Evolutionary conservation across 441 rosid species (phyloP).

Genomic region (Arabidopsis hybrid): DNA sequence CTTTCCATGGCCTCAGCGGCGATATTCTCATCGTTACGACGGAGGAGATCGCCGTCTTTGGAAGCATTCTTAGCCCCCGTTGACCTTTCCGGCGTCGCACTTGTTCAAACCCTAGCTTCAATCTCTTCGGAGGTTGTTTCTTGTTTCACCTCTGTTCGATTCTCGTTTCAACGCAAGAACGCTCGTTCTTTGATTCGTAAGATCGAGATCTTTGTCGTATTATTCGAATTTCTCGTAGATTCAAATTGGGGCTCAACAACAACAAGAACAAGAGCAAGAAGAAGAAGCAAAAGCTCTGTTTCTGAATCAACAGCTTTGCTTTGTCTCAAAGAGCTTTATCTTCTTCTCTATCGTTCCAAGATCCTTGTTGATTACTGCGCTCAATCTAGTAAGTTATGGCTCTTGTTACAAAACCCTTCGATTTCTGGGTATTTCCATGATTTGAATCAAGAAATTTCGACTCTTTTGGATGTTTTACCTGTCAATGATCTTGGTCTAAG

Average conservation of each 20-base stretch:
- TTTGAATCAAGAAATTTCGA: conserved; percentile 82
- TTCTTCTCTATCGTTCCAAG: conserved; percentile 81
- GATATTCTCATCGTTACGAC: conserved; percentile 78
- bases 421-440: conserved; percentile 94
- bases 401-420: conserved; percentile 79
- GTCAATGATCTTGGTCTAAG: conserved; percentile 56
- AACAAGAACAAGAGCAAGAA: too few relatives aligned
- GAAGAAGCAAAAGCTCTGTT: conserved; percentile 4
- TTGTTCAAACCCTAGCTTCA: conserved; percentile 69
- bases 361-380: conserved; percentile 78
- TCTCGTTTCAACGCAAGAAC: conserved; percentile 73
- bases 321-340: conserved; percentile 84
- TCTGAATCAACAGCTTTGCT: conserved; percentile 54
- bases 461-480: conserved; percentile 91
- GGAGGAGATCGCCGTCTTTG: conserved; percentile 76
- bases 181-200: conserved; percentile 76
- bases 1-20: conserved; percentile 77
- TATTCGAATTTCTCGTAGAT: conserved; percentile 70
- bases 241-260: conserved; percentile 44
- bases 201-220: conserved; percentile 65
- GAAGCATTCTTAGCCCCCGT: conserved; percentile 89
- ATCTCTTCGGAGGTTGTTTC: conserved; percentile 68
- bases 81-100: conserved; percentile 72
- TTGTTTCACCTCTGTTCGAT: conserved; percentile 47
- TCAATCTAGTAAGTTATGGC: conserved; percentile 88